phyloP scores from a whole-genome alignment of 495 filamentous ascomycete species.

The Achaetomiella virescens region DNA sequence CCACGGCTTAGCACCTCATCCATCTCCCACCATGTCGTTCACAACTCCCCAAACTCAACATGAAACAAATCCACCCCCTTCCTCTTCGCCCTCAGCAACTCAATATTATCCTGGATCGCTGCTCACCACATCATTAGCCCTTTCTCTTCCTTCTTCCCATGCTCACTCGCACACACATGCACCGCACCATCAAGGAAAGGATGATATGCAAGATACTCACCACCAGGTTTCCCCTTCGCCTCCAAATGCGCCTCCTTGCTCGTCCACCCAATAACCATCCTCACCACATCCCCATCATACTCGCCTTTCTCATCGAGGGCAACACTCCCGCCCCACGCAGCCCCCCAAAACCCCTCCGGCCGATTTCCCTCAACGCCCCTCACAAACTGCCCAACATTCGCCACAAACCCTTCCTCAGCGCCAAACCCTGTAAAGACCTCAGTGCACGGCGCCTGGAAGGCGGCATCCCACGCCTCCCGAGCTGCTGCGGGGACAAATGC shows the following conservation, averaged over 20 bases:
- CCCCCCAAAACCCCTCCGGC: constrained; percentile 12
- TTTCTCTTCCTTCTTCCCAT: background rate
- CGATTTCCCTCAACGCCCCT: background rate
- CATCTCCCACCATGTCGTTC: background rate
- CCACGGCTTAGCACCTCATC: background rate
- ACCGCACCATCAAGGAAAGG: background rate
- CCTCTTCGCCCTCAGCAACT: constrained; percentile 8
- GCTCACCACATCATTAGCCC: background rate
- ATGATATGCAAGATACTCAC: background rate
- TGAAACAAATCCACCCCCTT: constrained; percentile 19
- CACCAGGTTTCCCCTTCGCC: constrained; percentile 7
- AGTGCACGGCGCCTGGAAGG: constrained; percentile 13
- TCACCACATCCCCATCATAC: constrained; percentile 1
- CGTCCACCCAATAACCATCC: constrained; percentile 12
- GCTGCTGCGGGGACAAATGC: background rate
- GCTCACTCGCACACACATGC: too few relatives aligned
- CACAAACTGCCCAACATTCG: constrained; percentile 11
- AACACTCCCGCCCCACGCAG: background rate
- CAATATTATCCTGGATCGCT: constrained; percentile 16
- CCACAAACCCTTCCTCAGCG: constrained; percentile 16
- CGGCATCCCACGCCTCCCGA: background rate
- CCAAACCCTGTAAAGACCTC: constrained; percentile 19
- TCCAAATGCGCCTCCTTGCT: constrained; percentile 10
- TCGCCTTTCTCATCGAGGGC: background rate
- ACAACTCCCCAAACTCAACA: constrained; percentile 14